Evolutionary conservation across 1,284 basidiomycete species (phyloP).

Genomic region (Puccinia hordei): DNA sequence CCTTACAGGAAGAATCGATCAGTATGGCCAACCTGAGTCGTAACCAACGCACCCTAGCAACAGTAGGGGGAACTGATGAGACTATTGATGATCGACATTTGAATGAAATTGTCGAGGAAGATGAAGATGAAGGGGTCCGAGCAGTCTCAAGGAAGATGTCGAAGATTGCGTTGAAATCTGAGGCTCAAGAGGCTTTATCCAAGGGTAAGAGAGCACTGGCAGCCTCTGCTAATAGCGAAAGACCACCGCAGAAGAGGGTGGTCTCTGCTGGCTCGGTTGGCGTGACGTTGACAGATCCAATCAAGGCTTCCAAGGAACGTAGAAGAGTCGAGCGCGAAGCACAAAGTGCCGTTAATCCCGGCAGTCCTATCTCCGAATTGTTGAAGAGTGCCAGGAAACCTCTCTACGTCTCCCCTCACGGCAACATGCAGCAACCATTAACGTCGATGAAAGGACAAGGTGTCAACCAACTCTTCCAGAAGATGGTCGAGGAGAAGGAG

Average conservation of each 20-base stretch:
- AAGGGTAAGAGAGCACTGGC: slow-evolving; percentile 39
- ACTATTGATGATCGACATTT: slow-evolving; percentile 41
- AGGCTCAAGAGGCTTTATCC: slow-evolving; percentile 7
- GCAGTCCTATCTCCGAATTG: slow-evolving; percentile 87
- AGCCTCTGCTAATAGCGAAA: slow-evolving; percentile 40
- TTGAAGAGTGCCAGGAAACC: slow-evolving; percentile 83
- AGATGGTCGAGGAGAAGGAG: slow-evolving; percentile 56
- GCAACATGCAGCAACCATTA: slow-evolving; percentile 39
- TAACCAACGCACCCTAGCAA: slow-evolving; percentile 49
- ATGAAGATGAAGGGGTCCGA: slow-evolving; percentile 34
- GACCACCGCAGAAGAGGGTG: slow-evolving; percentile 39
- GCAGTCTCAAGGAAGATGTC: slow-evolving; percentile 43
- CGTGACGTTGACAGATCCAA: slow-evolving; percentile 35
- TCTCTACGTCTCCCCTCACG: slow-evolving; percentile 68
- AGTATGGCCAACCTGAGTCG: slow-evolving; percentile 57
- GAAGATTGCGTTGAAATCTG: slow-evolving; percentile 21
- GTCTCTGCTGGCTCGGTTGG: slow-evolving; percentile 36
- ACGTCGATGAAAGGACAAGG: slow-evolving; percentile 48
- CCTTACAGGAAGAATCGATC: slow-evolving; percentile 57
- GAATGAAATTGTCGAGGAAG: slow-evolving; percentile 41
- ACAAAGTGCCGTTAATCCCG: slow-evolving; percentile 90
- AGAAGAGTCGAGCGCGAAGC: slow-evolving; percentile 76
- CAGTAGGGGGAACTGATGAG: slow-evolving; percentile 37
- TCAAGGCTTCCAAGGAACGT: slow-evolving; percentile 45
- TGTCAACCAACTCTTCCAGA: slow-evolving; percentile 34